phyloP scores from a whole-genome alignment of 495 filamentous ascomycete species.

The Polyplosphaeria fusca region DNA sequence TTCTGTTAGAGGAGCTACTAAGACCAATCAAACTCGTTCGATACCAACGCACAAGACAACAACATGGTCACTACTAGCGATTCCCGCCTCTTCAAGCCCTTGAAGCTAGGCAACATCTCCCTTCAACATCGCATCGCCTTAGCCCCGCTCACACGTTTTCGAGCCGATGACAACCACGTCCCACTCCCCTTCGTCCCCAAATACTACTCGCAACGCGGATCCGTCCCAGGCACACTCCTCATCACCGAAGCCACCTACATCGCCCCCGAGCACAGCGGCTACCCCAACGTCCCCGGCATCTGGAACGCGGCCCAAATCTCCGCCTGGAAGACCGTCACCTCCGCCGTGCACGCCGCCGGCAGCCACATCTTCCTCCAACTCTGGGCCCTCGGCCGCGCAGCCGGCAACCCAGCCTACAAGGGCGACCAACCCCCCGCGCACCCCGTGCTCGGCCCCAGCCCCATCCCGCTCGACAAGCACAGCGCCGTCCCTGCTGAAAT shows the following conservation, averaged over 20 bases:
- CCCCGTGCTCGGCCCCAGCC: conserved; percentile 49
- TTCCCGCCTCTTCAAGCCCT: conserved; percentile 26
- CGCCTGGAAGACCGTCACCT: conserved; percentile 61
- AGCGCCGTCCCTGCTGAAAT: conserved; percentile 48
- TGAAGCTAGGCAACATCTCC: conserved; percentile 19
- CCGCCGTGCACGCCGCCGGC: conserved; percentile 63
- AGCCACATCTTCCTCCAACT: conserved; percentile 65
- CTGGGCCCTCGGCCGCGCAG: conserved; percentile 61
- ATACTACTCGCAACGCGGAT: conserved; percentile 63
- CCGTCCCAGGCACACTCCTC: conserved; percentile 57
- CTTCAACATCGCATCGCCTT: conserved; percentile 39
- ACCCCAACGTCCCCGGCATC: conserved; percentile 61
- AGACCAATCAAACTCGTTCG: no score
- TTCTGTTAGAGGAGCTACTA: no score
- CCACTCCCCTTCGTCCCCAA: conserved; percentile 45
- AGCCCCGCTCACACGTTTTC: conserved; percentile 47
- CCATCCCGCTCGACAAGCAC: conserved; percentile 43
- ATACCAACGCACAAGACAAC: no score
- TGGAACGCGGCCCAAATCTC: conserved; percentile 58
- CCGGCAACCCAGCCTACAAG: conserved; percentile 44
- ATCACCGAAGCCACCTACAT: conserved; percentile 67
- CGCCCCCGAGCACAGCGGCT: conserved; percentile 52
- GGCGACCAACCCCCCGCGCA: conserved; percentile 45
- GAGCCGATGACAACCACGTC: conserved; percentile 47
- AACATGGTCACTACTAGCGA: no score